A percentile compares a stretch with the other conserved stretches of the same genome.
phyloP scores from a whole-genome alignment of 257 asterid species.

The Solanum chmielewskii region DNA sequence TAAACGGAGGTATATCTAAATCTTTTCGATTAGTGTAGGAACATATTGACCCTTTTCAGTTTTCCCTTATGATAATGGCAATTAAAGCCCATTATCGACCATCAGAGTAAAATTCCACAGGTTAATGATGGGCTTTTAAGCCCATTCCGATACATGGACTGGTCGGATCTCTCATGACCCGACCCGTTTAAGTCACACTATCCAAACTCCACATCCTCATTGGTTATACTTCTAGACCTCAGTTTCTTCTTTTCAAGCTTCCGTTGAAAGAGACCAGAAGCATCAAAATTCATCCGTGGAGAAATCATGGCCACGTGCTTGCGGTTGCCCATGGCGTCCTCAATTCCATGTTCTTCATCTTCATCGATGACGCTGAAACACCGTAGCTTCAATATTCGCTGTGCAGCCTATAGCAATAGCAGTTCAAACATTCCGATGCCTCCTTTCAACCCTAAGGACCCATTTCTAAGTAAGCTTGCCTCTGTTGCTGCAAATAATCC shows the following conservation, averaged over 20 bases:
- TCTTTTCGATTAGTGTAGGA: no score
- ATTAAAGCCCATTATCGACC: background rate
- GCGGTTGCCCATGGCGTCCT: conserved; percentile 52
- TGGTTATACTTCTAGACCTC: background rate
- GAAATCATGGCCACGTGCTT: conserved; percentile 42
- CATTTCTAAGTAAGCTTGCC: conserved; percentile 62
- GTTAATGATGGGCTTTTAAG: background rate
- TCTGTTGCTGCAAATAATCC: conserved; percentile 64
- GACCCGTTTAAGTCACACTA: background rate
- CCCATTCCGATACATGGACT: background rate
- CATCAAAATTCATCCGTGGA: background rate
- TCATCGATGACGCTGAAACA: conserved; percentile 24
- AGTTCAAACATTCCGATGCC: conserved; percentile 49
- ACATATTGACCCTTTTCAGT: no score
- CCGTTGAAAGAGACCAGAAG: background rate
- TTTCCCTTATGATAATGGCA: background rate
- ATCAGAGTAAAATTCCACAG: background rate
- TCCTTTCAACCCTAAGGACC: conserved; percentile 79
- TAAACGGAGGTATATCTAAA: no score
- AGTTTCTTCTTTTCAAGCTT: background rate
- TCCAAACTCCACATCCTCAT: background rate
- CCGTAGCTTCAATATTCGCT: conserved; percentile 12
- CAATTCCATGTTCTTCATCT: conserved; percentile 36
- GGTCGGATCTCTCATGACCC: background rate
- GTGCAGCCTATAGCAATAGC: conserved; percentile 7